Base-by-base conservation (phyloP, 306 rosid genomes). In the Vigna mungo region DNA sequence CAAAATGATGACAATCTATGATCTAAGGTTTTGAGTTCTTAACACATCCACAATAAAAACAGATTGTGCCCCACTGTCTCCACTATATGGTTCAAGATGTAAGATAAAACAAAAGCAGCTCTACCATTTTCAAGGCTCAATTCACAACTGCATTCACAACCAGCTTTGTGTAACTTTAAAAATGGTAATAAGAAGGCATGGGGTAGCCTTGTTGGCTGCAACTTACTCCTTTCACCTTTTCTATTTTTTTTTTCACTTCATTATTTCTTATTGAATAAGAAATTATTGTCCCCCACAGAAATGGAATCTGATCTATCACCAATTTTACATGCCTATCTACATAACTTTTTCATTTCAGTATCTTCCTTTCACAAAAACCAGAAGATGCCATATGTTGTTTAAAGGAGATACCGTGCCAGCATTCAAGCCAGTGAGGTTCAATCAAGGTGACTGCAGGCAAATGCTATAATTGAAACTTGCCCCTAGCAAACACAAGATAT, bases 381-480 rank as follows among this genome's bases (percentile, higher is more conserved):
- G 79, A 85, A 85, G 84, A 85, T 85, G 86, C 86, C 30, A 37
- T 74, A 58, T 85, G 84, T 79, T 85, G 84, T 72, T 71, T 75
- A 82, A 85, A 85, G 86, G 82, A 82, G 84, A 82, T 79, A 85
- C 86, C 84, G 63, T 79, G 70, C 70, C 84, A 78, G 86, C 69
- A 82, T 78, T 70, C 30, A 75, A 56, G 64, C 44, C 62, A 82
- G 86, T 75, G 81, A 82, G 86, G 86, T 82, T 85, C 86, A 79
- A 82, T 79, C 86, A 79, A 60, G 73, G 78, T 72, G 71, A 79
- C 83, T 69, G 44, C 80, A 81, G 73, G 32, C 44, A 60, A 66
- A 65, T 71, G 7, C 55, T 43, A 74, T 68, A 14, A 46, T 81
- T 73, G 72, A 81, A 77, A 77, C 80, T 77, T 77, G 76, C 71